These are phyloP conservation scores for Funneliformis geosporum DNA, from an alignment of 192 early-diverging fungal genomes.

Conservation along the genomic window DNA sequence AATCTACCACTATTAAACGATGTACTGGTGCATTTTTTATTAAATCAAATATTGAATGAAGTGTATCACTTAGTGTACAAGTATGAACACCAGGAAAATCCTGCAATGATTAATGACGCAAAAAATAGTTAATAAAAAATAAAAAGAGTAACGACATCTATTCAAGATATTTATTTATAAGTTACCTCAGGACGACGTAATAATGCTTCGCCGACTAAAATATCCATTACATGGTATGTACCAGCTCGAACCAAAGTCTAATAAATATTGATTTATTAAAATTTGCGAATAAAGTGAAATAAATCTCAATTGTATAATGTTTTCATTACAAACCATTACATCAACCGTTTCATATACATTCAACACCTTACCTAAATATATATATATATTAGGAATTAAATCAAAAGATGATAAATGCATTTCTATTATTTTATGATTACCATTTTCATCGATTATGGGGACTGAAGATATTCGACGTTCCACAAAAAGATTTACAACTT, in stretches of 20 bases:
- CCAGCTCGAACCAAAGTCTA: constrained; percentile 69
- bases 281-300: background rate
- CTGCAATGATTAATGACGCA: constrained; percentile 36
- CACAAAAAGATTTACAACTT: constrained; percentile 91
- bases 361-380: constrained; percentile 66
- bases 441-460: constrained; percentile 87
- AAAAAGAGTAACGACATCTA: background rate
- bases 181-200: constrained; percentile 75
- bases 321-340: constrained; percentile 70
- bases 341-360: constrained; percentile 98
- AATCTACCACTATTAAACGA: constrained; percentile 89
- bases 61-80: constrained; percentile 83
- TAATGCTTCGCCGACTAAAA: constrained; percentile 86
- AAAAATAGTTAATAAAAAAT: background rate
- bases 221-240: constrained; percentile 75
- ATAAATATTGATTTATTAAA: constrained; percentile 2
- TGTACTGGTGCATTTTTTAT: constrained; percentile 86
- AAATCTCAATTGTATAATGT: background rate
- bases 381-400: background rate
- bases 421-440: too few species aligned
- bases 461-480: constrained; percentile 87
- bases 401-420: too few species aligned
- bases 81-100: constrained; percentile 95
- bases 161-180: background rate
- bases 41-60: constrained; percentile 84